Base-by-base conservation (phyloP, 768 basidiomycete species). In the Omphalotus guepiniiformis region DNA sequence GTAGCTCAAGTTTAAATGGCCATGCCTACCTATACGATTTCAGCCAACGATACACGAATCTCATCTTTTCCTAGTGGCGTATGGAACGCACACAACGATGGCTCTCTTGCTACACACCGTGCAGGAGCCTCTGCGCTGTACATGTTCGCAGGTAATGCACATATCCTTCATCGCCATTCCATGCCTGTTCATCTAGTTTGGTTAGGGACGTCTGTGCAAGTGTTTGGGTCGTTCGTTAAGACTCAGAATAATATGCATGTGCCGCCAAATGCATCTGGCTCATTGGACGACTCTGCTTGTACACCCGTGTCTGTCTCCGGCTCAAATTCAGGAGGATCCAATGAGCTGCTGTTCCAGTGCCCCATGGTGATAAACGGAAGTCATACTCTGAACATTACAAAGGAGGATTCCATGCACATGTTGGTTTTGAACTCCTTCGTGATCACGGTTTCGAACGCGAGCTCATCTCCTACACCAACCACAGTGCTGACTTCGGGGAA, bases 171-270 rank as follows among this genome's bases (percentile, higher is more conserved):
- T 42, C 18, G 25, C 6, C 4, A 21, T 13, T 35, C 15, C 16
- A n/a, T n/a, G 6, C 23, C 30, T 8, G 23, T n/a, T 44, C 12
- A n/a, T 4, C 2, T 21, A 46, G 9, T 3, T 27, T 27, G 6
- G 23, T n/a, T 36, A 46, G 44, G 44, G 18, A 8, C n/a, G 23
- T 46, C 18, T 19, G 25, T 46, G 2, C 34, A 37, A 25, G 44
- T 46, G 13, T 46, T 25, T 27, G 44, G 44, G 19, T 36, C 35
- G 6, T 13, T 46, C 13, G n/a, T n/a, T n/a, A n/a, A n/a, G n/a
- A n/a, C n/a, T n/a, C n/a, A n/a, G n/a, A n/a, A n/a, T n/a, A n/a
- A n/a, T n/a, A n/a, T n/a, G n/a, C n/a, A n/a, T n/a, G n/a, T n/a
- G n/a, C n/a, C n/a, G n/a, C n/a, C n/a, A n/a, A n/a, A n/a, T n/a